Conservation (phyloP, 2,329 filamentous ascomycete species). For the Fusarium brachygibbosum region DNA sequence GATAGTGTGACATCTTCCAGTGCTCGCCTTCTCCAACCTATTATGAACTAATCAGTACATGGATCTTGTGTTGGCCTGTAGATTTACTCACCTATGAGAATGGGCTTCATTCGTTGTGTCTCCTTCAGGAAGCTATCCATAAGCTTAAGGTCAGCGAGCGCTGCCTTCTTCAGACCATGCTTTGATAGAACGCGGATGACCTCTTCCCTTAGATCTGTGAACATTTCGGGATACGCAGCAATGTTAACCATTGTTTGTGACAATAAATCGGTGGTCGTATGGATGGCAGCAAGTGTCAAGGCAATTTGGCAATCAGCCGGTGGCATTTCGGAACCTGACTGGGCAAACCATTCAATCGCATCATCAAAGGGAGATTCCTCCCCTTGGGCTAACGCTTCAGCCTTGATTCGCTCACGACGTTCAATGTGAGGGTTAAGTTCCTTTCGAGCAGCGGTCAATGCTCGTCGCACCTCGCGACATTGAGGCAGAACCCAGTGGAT, state of each 20-base stretch:
- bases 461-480: constrained; percentile 51
- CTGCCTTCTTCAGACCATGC: constrained; percentile 59
- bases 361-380: constrained; percentile 49
- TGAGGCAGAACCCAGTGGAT: constrained; percentile 59
- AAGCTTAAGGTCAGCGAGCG: constrained; percentile 59
- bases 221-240: constrained; percentile 56
- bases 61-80: fast-evolving
- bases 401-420: constrained; percentile 52
- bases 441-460: constrained; percentile 45
- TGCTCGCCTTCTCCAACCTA: neutral
- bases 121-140: constrained; percentile 66
- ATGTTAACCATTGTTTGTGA: constrained; percentile 47
- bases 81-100: constrained; percentile 50
- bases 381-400: neutral
- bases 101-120: constrained; percentile 61
- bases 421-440: neutral
- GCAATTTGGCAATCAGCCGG: constrained; percentile 31
- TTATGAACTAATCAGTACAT: neutral
- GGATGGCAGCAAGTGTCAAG: constrained; percentile 64
- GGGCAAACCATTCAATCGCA: constrained; percentile 68
- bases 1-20: neutral
- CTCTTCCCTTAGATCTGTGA: constrained; percentile 60
- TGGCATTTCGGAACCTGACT: constrained; percentile 53
- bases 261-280: constrained; percentile 61
- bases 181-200: constrained; percentile 34